Evolutionary conservation across 352 stramenopile genomes (phyloP).

Genomic region (Pythium graminicola): DNA sequence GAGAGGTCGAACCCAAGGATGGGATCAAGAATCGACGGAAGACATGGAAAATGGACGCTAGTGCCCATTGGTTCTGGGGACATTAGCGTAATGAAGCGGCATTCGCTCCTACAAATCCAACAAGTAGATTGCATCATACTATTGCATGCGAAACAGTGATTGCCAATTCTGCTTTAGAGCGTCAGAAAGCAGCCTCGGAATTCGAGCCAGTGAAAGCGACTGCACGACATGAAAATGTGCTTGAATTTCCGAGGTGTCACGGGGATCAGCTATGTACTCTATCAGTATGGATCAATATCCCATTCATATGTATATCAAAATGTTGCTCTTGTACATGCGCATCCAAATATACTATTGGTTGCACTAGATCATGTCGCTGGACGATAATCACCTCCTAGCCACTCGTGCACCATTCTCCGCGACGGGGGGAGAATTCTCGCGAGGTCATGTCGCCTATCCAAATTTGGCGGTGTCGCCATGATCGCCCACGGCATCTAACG

Average conservation of each 20-base stretch:
- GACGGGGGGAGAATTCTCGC: slow-evolving; percentile 11
- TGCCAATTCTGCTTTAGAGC: background rate
- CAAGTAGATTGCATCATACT: background rate
- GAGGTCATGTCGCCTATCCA: slow-evolving; percentile 15
- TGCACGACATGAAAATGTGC: slow-evolving; percentile 11
- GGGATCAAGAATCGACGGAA: background rate
- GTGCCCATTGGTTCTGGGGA: background rate
- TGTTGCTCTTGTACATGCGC: slow-evolving; percentile 9
- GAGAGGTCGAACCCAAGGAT: background rate
- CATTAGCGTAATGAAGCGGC: background rate
- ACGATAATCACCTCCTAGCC: slow-evolving; percentile 8
- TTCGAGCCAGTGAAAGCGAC: slow-evolving; percentile 15
- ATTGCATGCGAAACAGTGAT: slow-evolving; percentile 4
- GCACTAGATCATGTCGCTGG: background rate
- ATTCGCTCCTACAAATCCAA: background rate
- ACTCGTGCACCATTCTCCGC: background rate
- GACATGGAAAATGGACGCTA: slow-evolving; percentile 10
- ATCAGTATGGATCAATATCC: background rate
- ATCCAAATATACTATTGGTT: background rate
- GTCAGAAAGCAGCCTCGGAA: background rate
- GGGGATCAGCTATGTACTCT: background rate
- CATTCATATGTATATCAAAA: slow-evolving; percentile 10
- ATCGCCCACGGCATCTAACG: background rate
- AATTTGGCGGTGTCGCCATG: background rate
- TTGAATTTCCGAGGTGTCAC: slow-evolving; percentile 2